A percentile compares a stretch with the other conserved stretches of the same genome.
Evolutionary conservation across 2,329 filamentous ascomycete genomes (phyloP).

Genomic region (Arthrinium phaeospermum): DNA sequence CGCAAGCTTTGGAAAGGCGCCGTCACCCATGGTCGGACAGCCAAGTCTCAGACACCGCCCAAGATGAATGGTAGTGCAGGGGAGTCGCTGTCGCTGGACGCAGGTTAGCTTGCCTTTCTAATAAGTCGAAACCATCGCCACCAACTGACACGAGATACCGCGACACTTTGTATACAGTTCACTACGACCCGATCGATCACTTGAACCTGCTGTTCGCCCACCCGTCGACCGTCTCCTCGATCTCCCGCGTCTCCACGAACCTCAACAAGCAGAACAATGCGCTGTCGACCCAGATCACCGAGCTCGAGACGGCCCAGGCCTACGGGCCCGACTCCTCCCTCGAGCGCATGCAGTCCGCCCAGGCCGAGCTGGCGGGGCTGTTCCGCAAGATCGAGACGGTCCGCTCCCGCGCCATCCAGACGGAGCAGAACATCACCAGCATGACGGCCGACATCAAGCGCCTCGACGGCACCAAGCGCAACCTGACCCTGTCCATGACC

Average conservation of each 20-base stretch:
- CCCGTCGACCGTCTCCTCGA: slow-evolving; percentile 80
- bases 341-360: slow-evolving; percentile 87
- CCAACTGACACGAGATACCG: neutral
- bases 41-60: slow-evolving; percentile 12
- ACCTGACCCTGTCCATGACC: slow-evolving; percentile 96
- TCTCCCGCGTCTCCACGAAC: slow-evolving; percentile 74
- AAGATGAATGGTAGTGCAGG: slow-evolving; percentile 48
- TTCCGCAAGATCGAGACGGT: slow-evolving; percentile 96
- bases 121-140: slow-evolving; percentile 23
- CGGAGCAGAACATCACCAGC: slow-evolving; percentile 93
- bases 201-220: slow-evolving; percentile 94
- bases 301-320: slow-evolving; percentile 78
- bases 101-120: slow-evolving; percentile 43
- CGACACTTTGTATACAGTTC: slow-evolving; percentile 48
- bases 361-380: slow-evolving; percentile 85
- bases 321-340: slow-evolving; percentile 87
- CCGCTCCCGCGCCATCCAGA: slow-evolving; percentile 84
- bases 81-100: slow-evolving; percentile 48
- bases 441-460: slow-evolving; percentile 99
- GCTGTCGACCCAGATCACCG: slow-evolving; percentile 77
- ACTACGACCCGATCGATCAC: slow-evolving; percentile 93
- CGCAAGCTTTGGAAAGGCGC: neutral
- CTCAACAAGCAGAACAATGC: slow-evolving; percentile 81
- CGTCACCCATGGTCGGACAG: neutral
- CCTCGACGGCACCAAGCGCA: slow-evolving; percentile 93